Base-by-base conservation (phyloP, 2,329 filamentous ascomycete species). In the Capronia americana region DNA sequence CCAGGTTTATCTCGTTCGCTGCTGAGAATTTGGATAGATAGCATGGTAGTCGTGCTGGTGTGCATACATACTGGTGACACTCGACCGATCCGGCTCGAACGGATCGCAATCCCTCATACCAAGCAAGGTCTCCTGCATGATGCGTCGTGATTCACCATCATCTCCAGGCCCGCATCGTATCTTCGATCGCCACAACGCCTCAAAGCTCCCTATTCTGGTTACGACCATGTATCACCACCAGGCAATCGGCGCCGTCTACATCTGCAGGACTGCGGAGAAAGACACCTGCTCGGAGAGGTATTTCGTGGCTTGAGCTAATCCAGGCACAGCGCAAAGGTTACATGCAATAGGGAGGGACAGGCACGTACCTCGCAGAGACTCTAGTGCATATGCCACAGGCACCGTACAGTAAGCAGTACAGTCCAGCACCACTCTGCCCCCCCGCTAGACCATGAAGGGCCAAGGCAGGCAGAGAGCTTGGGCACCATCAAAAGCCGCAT, bases 281-380 rank as follows among this genome's bases (percentile, higher is more conserved):
- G 34, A 41, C 14, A 41, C 4, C 14, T 41, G 3, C 14, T 41
- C 4, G 34, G 17, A 41, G 41, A 14, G 17, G 7, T 20, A 48
- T 50, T 48, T 46, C 38, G 24, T 24, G 24, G 38, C 38, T 28
- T 48, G 23, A 11, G 56, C 56, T 58, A 48, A 58, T 32, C 51
- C 51, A 20, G 24, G 26, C 20, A 55, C 24, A 20, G 26, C 10
- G 24, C 28, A 32, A 20, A 55, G 51, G 51, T 55, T 55, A 55
- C 51, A 55, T 55, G 51, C 5, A 26, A 32, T 26, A 55, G 26
- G 51, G 12, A 57, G 4, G 2, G 51, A 55, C 14, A 32, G 51
- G 51, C 34, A 57, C 55, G 34, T 57, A 46, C 55, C 55, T 41
- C n/a, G 20, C 46, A 50, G 23, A 24, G 12, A 26, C 10, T n/a